Evolutionary conservation across 2,329 filamentous ascomycete species (phyloP), one percentile per base, ranked within the genome.

Genomic region (Venturia pyrina): DNA sequence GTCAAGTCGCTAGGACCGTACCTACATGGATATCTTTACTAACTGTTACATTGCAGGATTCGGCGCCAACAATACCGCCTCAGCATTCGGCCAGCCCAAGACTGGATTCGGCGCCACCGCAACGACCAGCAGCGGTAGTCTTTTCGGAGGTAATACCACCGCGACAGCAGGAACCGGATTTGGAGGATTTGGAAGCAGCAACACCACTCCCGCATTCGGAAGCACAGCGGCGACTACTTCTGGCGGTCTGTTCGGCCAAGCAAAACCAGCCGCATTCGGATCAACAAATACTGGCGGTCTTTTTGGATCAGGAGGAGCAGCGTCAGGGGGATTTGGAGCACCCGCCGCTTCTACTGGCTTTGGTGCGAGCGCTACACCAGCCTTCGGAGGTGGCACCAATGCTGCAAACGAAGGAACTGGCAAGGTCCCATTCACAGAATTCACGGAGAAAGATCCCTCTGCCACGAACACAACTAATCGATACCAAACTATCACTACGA

Each of bases 401-500:
- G 74, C 76, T 11, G 76, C 76, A 63, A 78, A 79, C 70, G 81
- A 80, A 67, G 91, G 91, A 67, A 93, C 90, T 11, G 87, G 82
- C 17, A 80, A 73, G 65, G 77, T 83, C 3, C 83, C 87, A 5
- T 96, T 93, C 78, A 78, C 84, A 68, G 80, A 90, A 0, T 83
- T 85, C 60, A 79, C 82, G 24, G 91, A 96, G 78, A 95, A 93
- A 75, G 91, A 96, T 72, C 77, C 71, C 5, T 60, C 80, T 3
- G 85, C 83, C 53, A 83, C 72, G 5, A 81, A 77, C 66, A 78
- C 88, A 72, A 81, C 77, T 65, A 78, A 89, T 72, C 82, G 88
- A 4, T 96, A 89, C 75, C 90, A 95, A 76, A 93, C 87, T 70
- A 86, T 96, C 66, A 80, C 88, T 28, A 92, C 93, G 75, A 88